A percentile compares a stretch with the other conserved stretches of the same genome.
phyloP scores from a whole-genome alignment of 805 yeast species.

The Yueomyces sinensis region DNA sequence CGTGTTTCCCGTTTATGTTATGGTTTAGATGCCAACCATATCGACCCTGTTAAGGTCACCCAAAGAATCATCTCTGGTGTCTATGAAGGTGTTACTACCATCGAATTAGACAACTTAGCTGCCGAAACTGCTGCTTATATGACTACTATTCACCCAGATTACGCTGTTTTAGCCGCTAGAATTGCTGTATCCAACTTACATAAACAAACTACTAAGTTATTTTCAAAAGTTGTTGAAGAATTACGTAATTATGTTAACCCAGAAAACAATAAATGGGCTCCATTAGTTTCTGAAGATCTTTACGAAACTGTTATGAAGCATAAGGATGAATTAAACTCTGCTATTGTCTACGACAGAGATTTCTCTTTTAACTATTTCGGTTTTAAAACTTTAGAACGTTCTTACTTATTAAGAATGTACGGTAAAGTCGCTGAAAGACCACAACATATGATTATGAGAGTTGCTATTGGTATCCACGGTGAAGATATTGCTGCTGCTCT shows the following conservation, averaged over 20 bases:
- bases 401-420: slow-evolving; percentile 55
- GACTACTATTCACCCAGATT: slow-evolving; percentile 97
- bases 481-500: slow-evolving; percentile 43
- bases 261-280: slow-evolving; percentile 41
- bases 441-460: slow-evolving; percentile 79
- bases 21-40: slow-evolving; percentile 76
- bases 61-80: slow-evolving; percentile 73
- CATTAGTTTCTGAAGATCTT: slow-evolving; percentile 49
- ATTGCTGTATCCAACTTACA: slow-evolving; percentile 85
- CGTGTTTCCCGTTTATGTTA: slow-evolving; percentile 83
- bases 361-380: slow-evolving; percentile 71
- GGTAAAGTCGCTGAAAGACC: slow-evolving; percentile 71
- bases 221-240: slow-evolving; percentile 55
- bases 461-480: slow-evolving; percentile 80
- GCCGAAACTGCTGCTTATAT: slow-evolving; percentile 94
- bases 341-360: slow-evolving; percentile 65
- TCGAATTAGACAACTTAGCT: slow-evolving; percentile 63
- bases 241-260: slow-evolving; percentile 68
- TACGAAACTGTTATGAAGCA: slow-evolving; percentile 47
- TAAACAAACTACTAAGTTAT: slow-evolving; percentile 75
- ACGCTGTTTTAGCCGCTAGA: slow-evolving; percentile 86
- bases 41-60: slow-evolving; percentile 84
- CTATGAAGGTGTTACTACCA: slow-evolving; percentile 85
- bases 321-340: slow-evolving; percentile 49
- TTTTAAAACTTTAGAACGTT: slow-evolving; percentile 72